Percentiles rank a stretch among this genome's conserved stretches.
Conservation (phyloP, 2,329 filamentous ascomycete genomes). For the Apiospora pterosperma region DNA sequence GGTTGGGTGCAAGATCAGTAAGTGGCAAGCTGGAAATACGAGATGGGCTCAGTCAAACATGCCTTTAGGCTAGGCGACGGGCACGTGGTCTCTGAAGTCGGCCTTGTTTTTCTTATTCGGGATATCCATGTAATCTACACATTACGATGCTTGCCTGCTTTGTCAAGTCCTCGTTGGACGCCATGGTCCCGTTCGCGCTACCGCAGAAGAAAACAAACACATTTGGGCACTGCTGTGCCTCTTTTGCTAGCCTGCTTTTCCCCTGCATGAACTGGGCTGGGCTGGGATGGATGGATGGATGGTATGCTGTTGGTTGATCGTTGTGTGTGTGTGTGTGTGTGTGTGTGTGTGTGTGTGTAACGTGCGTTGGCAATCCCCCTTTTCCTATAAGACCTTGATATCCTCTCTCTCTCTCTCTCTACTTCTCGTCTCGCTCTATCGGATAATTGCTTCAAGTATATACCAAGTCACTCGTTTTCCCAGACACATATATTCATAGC, state of each 20-base stretch:
- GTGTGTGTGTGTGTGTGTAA: not conserved
- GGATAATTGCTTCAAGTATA: no score
- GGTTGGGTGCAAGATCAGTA: not conserved
- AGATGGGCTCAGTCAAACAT: no score
- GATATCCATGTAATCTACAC: not conserved
- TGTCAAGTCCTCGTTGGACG: not conserved
- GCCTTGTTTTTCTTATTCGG: no score
- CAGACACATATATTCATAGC: not conserved
- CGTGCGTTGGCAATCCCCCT: not conserved
- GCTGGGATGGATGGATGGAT: not conserved
- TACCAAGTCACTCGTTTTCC: slow-evolving; percentile 2
- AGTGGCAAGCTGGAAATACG: no score
- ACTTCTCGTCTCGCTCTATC: not conserved
- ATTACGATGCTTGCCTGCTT: not conserved
- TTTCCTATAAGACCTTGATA: not conserved
- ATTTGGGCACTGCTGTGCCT: not conserved
- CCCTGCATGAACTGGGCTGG: not conserved
- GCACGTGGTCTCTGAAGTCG: no score
- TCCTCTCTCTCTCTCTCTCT: not conserved
- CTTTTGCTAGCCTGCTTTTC: not conserved
- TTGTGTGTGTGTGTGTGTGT: not conserved
- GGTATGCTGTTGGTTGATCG: not conserved
- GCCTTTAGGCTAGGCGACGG: no score
- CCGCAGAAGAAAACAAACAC: not conserved
- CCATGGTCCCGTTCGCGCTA: not conserved